These are phyloP conservation scores for Trametes elegans DNA, from an alignment of 768 basidiomycete genomes.

Conservation along the genomic window DNA sequence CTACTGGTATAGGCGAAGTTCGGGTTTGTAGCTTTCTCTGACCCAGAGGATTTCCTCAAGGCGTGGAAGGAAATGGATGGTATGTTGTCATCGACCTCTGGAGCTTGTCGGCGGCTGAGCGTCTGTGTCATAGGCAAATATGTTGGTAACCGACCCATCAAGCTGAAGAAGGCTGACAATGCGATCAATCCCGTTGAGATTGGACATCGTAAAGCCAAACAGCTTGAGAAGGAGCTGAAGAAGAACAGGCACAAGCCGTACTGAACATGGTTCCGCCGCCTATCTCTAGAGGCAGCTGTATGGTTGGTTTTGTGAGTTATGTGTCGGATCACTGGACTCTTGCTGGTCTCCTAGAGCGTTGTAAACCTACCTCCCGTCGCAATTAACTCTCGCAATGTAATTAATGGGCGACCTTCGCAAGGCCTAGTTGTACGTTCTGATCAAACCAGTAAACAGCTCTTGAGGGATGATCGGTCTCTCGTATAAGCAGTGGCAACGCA, in stretches of 20 bases:
- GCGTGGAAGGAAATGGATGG: slow-evolving; percentile 99
- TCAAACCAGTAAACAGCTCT: too few relatives aligned
- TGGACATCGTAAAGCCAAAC: slow-evolving; percentile 87
- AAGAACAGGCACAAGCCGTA: slow-evolving; percentile 86
- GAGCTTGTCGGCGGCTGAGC: background rate
- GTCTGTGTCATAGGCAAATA: slow-evolving; percentile 72
- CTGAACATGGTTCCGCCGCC: too few relatives aligned
- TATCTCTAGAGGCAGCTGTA: background rate
- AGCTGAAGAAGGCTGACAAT: slow-evolving; percentile 91
- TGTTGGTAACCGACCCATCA: slow-evolving; percentile 96
- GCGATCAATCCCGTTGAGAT: slow-evolving; percentile 91
- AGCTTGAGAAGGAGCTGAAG: slow-evolving; percentile 88
- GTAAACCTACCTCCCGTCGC: background rate
- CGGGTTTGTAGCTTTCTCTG: slow-evolving; percentile 96
- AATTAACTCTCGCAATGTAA: too few relatives aligned
- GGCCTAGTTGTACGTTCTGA: too few relatives aligned
- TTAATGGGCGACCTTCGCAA: too few relatives aligned
- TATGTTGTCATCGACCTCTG: slow-evolving; percentile 34
- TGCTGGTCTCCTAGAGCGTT: background rate
- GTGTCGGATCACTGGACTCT: background rate
- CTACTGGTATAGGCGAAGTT: slow-evolving; percentile 74
- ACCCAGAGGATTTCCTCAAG: slow-evolving; percentile 96
- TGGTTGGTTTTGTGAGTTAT: slow-evolving; percentile 1
- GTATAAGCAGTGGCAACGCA: too few relatives aligned
- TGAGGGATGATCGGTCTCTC: too few relatives aligned